Evolutionary conservation across 139 green algal species (phyloP).

Genomic region (Chlorella vulgaris): DNA sequence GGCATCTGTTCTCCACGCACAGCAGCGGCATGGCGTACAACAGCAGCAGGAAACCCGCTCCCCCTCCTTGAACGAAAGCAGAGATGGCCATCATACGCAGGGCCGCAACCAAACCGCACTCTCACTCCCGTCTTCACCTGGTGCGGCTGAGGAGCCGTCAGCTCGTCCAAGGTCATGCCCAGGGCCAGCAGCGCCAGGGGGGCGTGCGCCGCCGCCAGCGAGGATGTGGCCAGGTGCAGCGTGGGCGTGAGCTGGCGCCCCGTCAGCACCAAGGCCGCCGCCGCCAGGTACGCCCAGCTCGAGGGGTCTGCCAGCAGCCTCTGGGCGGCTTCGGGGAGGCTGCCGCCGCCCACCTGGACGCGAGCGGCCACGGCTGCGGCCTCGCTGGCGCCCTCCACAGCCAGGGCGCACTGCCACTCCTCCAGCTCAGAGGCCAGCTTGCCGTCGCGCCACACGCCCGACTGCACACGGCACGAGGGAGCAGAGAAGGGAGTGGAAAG

Average conservation of each 20-base stretch:
- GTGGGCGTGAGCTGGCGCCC: conserved; percentile 31
- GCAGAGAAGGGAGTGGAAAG: background rate
- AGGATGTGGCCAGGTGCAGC: conserved; percentile 4
- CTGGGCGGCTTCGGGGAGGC: background rate
- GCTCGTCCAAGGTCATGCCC: conserved; percentile 27
- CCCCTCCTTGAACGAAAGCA: background rate
- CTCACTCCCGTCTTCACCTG: conserved; percentile 13
- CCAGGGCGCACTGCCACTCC: conserved; percentile 71
- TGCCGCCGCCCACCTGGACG: conserved; percentile 42
- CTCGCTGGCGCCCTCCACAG: conserved; percentile 69
- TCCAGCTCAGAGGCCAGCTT: conserved; percentile 63
- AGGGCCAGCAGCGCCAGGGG: conserved; percentile 39
- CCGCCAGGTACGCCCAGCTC: conserved; percentile 33
- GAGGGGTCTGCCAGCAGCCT: conserved; percentile 28
- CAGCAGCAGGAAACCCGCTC: too few species aligned
- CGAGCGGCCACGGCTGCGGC: conserved; percentile 59
- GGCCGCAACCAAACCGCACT: background rate
- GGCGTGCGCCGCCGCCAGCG: conserved; percentile 33
- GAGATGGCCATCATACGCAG: too few species aligned
- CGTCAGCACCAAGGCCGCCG: conserved; percentile 19
- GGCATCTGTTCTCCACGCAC: too few species aligned
- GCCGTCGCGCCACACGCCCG: conserved; percentile 69
- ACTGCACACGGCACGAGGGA: conserved; percentile 21
- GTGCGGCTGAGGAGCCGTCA: background rate
- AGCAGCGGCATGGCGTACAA: too few species aligned